Evolutionary conservation across 495 filamentous ascomycete species (phyloP).

Genomic region (Aspergillus taichungensis): DNA sequence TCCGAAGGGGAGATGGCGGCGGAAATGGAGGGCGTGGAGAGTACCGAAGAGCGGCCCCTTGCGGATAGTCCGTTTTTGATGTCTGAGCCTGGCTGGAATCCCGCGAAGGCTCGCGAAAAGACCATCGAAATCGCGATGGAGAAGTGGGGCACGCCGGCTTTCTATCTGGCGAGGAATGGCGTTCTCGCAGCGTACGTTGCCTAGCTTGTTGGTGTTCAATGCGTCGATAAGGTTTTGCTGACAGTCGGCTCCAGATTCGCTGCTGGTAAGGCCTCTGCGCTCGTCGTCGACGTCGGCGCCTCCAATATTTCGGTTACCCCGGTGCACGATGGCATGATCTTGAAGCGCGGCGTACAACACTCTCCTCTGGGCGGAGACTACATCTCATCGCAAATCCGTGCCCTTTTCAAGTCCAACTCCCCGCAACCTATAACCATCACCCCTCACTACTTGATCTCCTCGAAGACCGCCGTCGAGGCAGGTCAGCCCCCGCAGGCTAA

Average conservation of each 20-base stretch:
- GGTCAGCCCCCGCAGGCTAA: constrained; percentile 66
- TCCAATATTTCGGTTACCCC: constrained; percentile 86
- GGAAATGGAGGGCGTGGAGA: constrained; percentile 59
- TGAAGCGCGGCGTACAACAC: constrained; percentile 77
- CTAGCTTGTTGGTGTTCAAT: background rate
- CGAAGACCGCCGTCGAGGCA: constrained; percentile 83
- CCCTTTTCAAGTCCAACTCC: constrained; percentile 58
- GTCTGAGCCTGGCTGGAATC: constrained; percentile 91
- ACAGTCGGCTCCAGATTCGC: constrained; percentile 52
- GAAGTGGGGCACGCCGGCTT: constrained; percentile 86
- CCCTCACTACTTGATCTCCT: constrained; percentile 78
- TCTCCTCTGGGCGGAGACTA: constrained; percentile 83
- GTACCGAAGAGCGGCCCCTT: constrained; percentile 61
- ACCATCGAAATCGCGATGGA: constrained; percentile 93
- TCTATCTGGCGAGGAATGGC: constrained; percentile 71
- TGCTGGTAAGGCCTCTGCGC: constrained; percentile 80
- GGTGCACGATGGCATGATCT: constrained; percentile 86
- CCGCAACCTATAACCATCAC: constrained; percentile 73
- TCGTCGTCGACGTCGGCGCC: constrained; percentile 88
- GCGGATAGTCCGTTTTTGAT: constrained; percentile 85
- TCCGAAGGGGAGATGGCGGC: constrained; percentile 50
- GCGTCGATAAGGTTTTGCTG: background rate
- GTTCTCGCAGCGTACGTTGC: constrained; percentile 52
- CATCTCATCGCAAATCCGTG: constrained; percentile 77
- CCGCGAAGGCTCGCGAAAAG: constrained; percentile 77